phyloP scores from a whole-genome alignment of 1,139 yeast species.

The Candida gigantensis region DNA sequence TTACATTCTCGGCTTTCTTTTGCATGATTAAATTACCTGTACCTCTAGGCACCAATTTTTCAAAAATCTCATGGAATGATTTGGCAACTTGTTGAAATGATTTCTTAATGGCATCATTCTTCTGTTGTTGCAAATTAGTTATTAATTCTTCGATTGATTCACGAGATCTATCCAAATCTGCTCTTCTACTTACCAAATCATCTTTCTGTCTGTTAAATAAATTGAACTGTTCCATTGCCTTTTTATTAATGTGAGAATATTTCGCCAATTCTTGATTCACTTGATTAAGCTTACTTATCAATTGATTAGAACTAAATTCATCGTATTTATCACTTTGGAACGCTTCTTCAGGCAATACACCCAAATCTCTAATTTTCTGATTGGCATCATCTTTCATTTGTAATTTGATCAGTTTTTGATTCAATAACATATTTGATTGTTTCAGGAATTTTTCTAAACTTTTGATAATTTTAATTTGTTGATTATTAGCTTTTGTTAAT shows the following conservation, averaged over 20 bases:
- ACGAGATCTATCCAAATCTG: conserved; percentile 70
- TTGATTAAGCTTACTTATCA: conserved; percentile 56
- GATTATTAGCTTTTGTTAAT: conserved; percentile 54
- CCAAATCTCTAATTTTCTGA: conserved; percentile 75
- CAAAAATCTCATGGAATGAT: conserved; percentile 75
- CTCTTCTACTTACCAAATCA: conserved; percentile 62
- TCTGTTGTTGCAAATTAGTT: conserved; percentile 70
- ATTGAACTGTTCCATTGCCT: conserved; percentile 83
- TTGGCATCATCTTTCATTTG: conserved; percentile 73
- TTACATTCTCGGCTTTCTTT: conserved; percentile 30
- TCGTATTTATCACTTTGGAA: conserved; percentile 47
- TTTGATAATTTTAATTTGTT: conserved; percentile 55
- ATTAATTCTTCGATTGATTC: conserved; percentile 74
- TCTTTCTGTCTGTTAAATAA: conserved; percentile 75
- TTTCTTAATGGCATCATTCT: conserved; percentile 77
- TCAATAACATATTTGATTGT: conserved; percentile 62
- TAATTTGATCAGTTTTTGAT: conserved; percentile 61
- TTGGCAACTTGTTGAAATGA: conserved; percentile 78
- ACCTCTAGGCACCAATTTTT: conserved; percentile 81
- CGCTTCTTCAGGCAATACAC: conserved; percentile 87
- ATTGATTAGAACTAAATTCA: conserved; percentile 50
- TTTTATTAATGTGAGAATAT: conserved; percentile 81
- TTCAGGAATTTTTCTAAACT: conserved; percentile 66
- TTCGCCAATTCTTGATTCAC: conserved; percentile 61
- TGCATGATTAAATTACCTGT: conserved; percentile 73